Evolutionary conservation across 2,329 filamentous ascomycete genomes (phyloP).

Genomic region (Xylaria sp.): DNA sequence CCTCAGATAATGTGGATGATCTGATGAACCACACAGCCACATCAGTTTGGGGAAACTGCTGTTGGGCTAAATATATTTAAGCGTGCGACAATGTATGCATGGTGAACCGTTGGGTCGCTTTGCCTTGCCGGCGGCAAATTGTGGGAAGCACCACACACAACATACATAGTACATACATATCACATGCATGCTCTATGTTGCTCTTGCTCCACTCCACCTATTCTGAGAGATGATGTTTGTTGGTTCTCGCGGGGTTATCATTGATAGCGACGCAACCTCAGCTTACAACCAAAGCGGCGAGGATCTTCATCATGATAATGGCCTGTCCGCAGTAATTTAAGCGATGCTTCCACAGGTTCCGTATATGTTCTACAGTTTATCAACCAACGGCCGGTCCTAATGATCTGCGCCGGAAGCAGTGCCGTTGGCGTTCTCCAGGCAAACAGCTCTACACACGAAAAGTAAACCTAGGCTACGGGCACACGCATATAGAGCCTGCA

Average conservation of each 20-base stretch:
- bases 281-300: slow-evolving; percentile 23
- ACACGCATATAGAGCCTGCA: background rate
- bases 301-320: slow-evolving; percentile 13
- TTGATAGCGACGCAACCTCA: slow-evolving; percentile 9
- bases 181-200: background rate
- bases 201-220: slow-evolving; percentile 2
- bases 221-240: slow-evolving; percentile 10
- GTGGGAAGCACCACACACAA: background rate
- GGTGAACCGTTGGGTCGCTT: background rate
- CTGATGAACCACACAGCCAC: slow-evolving; percentile 2
- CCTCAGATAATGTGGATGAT: background rate
- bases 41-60: background rate
- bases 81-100: slow-evolving; percentile 13
- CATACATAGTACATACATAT: no score
- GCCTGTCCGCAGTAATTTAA: background rate
- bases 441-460: background rate
- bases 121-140: slow-evolving; percentile 29
- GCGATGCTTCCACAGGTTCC: background rate
- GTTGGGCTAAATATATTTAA: slow-evolving; percentile 5
- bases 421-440: background rate
- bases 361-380: background rate
- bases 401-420: background rate
- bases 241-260: background rate
- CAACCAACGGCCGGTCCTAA: background rate
- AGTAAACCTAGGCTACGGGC: background rate